A percentile compares a stretch with the other conserved stretches of the same genome.
Evolutionary conservation across 2,329 filamentous ascomycete genomes (phyloP).

Genomic region (Pseudogymnoascus sp.): DNA sequence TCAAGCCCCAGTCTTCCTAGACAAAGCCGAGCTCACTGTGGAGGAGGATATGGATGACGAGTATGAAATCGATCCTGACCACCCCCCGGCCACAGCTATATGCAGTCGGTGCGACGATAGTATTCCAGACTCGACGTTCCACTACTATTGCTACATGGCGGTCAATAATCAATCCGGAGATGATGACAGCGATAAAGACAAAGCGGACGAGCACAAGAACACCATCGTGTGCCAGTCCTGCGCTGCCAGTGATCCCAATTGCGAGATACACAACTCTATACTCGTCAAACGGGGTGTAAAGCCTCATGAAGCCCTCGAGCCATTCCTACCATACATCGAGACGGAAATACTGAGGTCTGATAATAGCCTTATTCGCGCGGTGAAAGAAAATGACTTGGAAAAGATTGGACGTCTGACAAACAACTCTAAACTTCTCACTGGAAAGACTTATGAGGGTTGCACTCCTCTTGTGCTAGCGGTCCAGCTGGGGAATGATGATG

Average conservation of each 20-base stretch:
- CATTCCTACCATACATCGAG: neutral
- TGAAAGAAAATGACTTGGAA: neutral
- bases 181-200: neutral
- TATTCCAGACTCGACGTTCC: neutral
- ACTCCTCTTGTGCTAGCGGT: neutral
- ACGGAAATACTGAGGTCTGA: neutral
- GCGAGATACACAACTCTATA: neutral
- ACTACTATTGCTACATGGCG: neutral
- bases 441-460: neutral
- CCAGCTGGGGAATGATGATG: neutral
- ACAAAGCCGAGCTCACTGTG: neutral
- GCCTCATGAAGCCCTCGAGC: neutral
- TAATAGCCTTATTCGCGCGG: neutral
- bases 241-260: neutral
- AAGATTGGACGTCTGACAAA: neutral
- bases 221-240: neutral
- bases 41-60: neutral
- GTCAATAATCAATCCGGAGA: neutral
- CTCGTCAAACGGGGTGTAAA: neutral
- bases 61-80: neutral
- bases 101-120: neutral
- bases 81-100: neutral
- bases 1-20: neutral
- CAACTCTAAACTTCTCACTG: neutral
- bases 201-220: neutral